Conservation (phyloP, 257 asterid species). For the Nemophila menziesii region DNA sequence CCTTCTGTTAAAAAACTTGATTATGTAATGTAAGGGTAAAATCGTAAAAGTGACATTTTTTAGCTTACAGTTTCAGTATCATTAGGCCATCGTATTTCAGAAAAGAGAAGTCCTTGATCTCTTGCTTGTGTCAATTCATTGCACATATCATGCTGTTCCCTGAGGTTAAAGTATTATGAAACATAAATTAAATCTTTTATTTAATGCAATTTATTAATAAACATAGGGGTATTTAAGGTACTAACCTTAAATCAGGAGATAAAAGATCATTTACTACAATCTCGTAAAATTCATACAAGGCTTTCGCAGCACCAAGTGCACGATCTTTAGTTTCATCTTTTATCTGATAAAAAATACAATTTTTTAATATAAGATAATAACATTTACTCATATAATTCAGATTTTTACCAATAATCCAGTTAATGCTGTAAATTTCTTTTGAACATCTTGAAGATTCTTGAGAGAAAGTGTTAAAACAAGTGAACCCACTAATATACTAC, state of each 20-base stretch:
- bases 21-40: background rate
- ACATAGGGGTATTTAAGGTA: background rate
- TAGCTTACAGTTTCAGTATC: constrained; percentile 69
- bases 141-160: constrained; percentile 97
- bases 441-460: constrained; percentile 75
- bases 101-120: constrained; percentile 81
- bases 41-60: background rate
- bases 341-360: constrained; percentile 28
- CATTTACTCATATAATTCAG: background rate
- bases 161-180: constrained; percentile 16
- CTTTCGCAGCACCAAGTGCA: constrained; percentile 87
- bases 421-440: constrained; percentile 79
- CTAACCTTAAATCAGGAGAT: constrained; percentile 69
- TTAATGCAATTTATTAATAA: background rate
- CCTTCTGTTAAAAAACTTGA: constrained; percentile 36
- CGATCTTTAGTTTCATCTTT: constrained; percentile 69
- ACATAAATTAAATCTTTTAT: too few relatives aligned
- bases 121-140: constrained; percentile 70
- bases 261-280: constrained; percentile 85
- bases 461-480: constrained; percentile 65
- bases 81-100: constrained; percentile 82
- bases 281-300: constrained; percentile 73
- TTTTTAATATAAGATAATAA: constrained; percentile 4
- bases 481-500: constrained; percentile 69
- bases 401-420: constrained; percentile 93